phyloP scores from a whole-genome alignment of 2,329 filamentous ascomycete genomes.

The Aspergillus viridinutans region DNA sequence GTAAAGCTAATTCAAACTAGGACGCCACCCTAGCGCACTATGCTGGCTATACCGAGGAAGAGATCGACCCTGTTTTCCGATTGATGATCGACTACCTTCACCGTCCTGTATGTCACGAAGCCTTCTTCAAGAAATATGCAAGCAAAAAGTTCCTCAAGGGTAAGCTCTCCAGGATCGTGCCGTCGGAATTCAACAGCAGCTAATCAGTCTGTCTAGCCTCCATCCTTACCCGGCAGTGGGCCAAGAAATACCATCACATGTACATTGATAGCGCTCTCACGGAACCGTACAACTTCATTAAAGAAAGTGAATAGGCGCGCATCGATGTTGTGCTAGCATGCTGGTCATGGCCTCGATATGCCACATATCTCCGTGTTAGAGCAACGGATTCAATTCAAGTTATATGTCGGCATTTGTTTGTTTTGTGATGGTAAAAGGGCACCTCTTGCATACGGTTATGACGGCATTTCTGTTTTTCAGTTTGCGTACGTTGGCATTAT shows the following conservation, averaged over 20 bases:
- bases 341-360: slow-evolving; percentile 17
- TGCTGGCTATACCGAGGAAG: slow-evolving; percentile 85
- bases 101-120: slow-evolving; percentile 85
- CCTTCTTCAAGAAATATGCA: slow-evolving; percentile 99
- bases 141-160: slow-evolving; percentile 99
- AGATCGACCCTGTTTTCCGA: slow-evolving; percentile 86
- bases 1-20: slow-evolving; percentile 41
- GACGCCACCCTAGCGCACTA: slow-evolving; percentile 85
- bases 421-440: slow-evolving; percentile 39
- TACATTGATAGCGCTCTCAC: slow-evolving; percentile 33
- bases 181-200: neutral
- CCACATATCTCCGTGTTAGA: slow-evolving; percentile 17
- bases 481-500: slow-evolving; percentile 34
- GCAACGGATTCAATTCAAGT: slow-evolving; percentile 28
- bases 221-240: slow-evolving; percentile 87
- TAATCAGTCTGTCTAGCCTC: slow-evolving; percentile 59
- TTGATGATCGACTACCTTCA: slow-evolving; percentile 97
- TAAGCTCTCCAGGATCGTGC: slow-evolving; percentile 45
- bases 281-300: slow-evolving; percentile 30
- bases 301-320: slow-evolving; percentile 29
- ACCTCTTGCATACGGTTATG: slow-evolving; percentile 40
- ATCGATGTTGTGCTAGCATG: slow-evolving; percentile 21
- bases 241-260: slow-evolving; percentile 65
- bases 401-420: slow-evolving; percentile 40
- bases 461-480: slow-evolving; percentile 29